A percentile compares a stretch with the other conserved stretches of the same genome.
Evolutionary conservation across 345 rosid genomes (phyloP).

Genomic region (Populus alba): DNA sequence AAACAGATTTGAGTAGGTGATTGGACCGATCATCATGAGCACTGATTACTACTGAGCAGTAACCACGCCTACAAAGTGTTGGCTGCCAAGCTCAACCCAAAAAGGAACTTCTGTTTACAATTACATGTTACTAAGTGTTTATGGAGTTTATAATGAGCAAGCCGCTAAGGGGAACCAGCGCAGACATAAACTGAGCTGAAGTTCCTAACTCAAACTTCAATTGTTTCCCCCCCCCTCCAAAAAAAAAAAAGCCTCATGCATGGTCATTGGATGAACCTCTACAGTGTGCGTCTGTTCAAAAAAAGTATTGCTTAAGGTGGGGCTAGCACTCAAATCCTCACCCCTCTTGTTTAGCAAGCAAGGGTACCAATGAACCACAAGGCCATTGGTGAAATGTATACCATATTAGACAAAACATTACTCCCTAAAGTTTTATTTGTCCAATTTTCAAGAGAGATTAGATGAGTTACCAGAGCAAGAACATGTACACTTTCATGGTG

Average conservation of each 20-base stretch:
- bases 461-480: constrained; percentile 43
- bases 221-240: not conserved
- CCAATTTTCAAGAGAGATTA: constrained; percentile 5
- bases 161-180: not conserved
- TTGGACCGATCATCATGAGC: not conserved
- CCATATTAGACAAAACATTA: not conserved
- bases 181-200: not conserved
- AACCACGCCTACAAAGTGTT: not conserved
- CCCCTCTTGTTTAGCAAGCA: not conserved
- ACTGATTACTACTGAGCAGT: too few relatives aligned
- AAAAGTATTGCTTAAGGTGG: not conserved
- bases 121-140: not conserved
- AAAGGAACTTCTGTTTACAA: not conserved
- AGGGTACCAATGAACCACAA: not conserved
- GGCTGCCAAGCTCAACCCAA: not conserved
- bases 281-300: not conserved
- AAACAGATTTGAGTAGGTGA: not conserved
- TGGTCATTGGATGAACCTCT: too few relatives aligned
- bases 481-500: constrained; percentile 25
- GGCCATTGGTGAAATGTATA: not conserved
- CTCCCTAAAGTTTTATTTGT: not conserved
- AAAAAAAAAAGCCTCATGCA: not conserved
- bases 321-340: not conserved
- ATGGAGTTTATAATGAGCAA: not conserved
- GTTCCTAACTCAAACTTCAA: too few relatives aligned